These are phyloP conservation scores for Psilocybe azurescens DNA, from an alignment of 768 basidiomycete genomes.

Conservation along the genomic window DNA sequence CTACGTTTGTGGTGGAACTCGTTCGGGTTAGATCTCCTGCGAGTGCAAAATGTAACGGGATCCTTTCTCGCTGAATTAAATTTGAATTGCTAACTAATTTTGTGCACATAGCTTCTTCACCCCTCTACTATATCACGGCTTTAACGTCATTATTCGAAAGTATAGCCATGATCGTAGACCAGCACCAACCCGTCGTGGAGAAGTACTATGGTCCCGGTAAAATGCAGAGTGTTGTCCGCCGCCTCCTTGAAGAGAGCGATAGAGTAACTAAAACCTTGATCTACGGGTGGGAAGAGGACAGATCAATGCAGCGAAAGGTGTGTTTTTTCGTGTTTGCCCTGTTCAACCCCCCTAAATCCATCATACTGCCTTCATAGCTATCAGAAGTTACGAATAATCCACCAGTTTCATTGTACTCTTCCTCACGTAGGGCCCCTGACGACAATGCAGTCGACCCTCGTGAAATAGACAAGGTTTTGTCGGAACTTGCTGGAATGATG, in stretches of 20 bases:
- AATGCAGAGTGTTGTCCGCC: slow-evolving; percentile 80
- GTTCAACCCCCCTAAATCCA: not conserved
- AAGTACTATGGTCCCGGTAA: slow-evolving; percentile 94
- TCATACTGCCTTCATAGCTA: slow-evolving; percentile 38
- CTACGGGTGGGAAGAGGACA: slow-evolving; percentile 91
- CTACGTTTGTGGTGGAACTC: slow-evolving; percentile 89
- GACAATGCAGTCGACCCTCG: slow-evolving; percentile 78
- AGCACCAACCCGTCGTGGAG: slow-evolving; percentile 97
- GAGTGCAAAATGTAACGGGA: slow-evolving; percentile 75
- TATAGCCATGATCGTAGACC: slow-evolving; percentile 94
- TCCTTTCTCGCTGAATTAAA: slow-evolving; percentile 1
- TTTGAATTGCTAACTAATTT: slow-evolving; percentile 10
- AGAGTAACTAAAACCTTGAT: slow-evolving; percentile 76
- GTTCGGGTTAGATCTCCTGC: slow-evolving; percentile 80
- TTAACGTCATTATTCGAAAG: slow-evolving; percentile 94
- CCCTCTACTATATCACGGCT: slow-evolving; percentile 88
- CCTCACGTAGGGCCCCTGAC: slow-evolving; percentile 42
- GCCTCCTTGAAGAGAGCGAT: slow-evolving; percentile 87
- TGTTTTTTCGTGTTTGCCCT: not conserved
- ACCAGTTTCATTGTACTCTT: slow-evolving; percentile 35
- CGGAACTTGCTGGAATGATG: slow-evolving; percentile 88
- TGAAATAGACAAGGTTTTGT: slow-evolving; percentile 90
- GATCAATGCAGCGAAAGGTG: slow-evolving; percentile 82
- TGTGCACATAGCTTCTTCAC: slow-evolving; percentile 75
- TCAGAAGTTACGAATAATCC: slow-evolving; percentile 51